These are phyloP conservation scores for Mucor sp. DNA, from an alignment of 371 early-diverging fungal genomes.

Conservation along the genomic window DNA sequence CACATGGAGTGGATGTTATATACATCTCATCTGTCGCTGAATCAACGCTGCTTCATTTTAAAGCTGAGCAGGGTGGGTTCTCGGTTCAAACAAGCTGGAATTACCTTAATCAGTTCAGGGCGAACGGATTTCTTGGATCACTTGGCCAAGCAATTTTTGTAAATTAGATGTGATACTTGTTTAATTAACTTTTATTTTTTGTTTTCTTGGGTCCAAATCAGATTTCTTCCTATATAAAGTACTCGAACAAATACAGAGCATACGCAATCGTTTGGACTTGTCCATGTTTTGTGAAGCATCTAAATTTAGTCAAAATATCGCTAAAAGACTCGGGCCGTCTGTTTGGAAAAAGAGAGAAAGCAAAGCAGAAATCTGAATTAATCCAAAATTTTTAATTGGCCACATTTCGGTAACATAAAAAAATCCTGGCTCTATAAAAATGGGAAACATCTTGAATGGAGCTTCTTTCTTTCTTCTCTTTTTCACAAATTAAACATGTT, in stretches of 20 bases:
- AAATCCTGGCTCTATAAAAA: not conserved
- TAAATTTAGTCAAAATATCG: not conserved
- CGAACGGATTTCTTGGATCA: not conserved
- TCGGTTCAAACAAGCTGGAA: not conserved
- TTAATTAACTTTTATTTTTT: not conserved
- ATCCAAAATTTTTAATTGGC: not conserved
- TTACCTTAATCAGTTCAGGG: not conserved
- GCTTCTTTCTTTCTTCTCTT: not conserved
- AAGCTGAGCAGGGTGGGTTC: not conserved
- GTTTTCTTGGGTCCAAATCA: not conserved
- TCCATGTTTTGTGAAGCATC: not conserved
- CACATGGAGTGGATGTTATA: not conserved
- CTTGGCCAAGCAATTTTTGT: not conserved
- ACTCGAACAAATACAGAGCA: not conserved
- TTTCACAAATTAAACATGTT: not conserved
- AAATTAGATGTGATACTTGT: not conserved
- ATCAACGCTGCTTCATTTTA: not conserved
- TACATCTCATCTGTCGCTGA: not conserved
- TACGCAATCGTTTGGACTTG: not conserved
- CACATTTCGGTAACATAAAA: not conserved
- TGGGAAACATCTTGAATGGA: not conserved
- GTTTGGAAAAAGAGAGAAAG: not conserved
- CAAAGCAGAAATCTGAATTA: not conserved
- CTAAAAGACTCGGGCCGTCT: conserved; percentile 5
- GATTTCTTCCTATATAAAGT: not conserved